Base-by-base conservation (phyloP, 2,329 filamentous ascomycete genomes). In the Akanthomyces uredinophilus region DNA sequence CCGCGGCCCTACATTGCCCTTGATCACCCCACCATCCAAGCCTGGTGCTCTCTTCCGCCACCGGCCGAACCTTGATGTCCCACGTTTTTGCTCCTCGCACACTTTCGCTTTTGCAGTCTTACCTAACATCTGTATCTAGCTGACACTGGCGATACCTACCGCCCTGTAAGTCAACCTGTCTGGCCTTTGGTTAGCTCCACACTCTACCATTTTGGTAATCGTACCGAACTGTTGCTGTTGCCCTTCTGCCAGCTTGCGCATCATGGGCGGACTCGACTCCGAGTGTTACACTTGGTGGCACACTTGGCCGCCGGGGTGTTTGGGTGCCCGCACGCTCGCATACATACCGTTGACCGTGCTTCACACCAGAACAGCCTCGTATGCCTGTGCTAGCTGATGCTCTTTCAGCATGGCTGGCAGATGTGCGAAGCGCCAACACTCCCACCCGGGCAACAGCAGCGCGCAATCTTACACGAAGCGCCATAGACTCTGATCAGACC, bases 61-160 rank as follows among this genome's bases (percentile, higher is more conserved):
- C 60, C 46, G 52, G 37, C 35, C 29, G 18, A 46, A 58, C 65
- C 66, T 67, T 68, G 66, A 60, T 60, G 58, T 52, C 58, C 68
- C 64, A 63, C 64, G 64, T 65, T 44, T 49, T 56, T 61, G 51
- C 59, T 41, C 51, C 51, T 61, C n/a, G 50, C 50, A 55, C 59
- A 50, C 32, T 39, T 37, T 52, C 44, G 16, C 55, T 20, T 52
- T 44, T 51, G 29, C 53, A 46, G 47, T 39, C 53, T 47, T 61
- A 72, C 78, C 77, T 82, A 77, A 79, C 77, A 58, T 69, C 66
- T 65, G 66, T 73, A 67, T 75, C 70, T 74, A 86, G 83, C 83
- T 73, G 83, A 86, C 70, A 80, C 81, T 69, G 81, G 81, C 75
- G 83, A 86, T 71, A 86, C 77, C 66, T 86, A 86, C 74, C 82